A percentile compares a stretch with the other conserved stretches of the same genome.
phyloP scores from a whole-genome alignment of 73 alveolate species.

The Tetrahymena malaccensis region DNA sequence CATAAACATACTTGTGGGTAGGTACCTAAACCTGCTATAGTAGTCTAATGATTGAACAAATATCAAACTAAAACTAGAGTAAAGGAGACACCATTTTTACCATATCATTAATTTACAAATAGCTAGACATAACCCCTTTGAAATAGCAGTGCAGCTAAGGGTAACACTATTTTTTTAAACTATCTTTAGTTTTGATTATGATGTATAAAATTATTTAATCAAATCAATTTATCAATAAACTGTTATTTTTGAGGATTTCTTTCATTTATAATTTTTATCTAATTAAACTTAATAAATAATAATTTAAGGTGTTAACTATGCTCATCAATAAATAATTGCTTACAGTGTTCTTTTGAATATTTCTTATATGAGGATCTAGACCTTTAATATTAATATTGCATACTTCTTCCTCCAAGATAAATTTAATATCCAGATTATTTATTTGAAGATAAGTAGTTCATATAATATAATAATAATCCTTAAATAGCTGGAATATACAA shows the following conservation, averaged over 20 bases:
- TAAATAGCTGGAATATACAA: background rate
- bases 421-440: background rate
- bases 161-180: background rate
- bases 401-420: background rate
- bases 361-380: background rate
- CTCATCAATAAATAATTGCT: background rate
- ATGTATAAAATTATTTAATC: too few relatives aligned
- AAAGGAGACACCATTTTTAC: background rate
- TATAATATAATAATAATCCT: background rate
- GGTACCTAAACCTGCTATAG: background rate
- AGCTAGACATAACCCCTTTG: background rate
- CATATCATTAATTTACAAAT: background rate
- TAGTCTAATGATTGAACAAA: background rate
- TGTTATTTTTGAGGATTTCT: too few relatives aligned
- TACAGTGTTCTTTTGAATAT: background rate
- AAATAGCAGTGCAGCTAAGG: background rate
- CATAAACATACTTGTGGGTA: background rate
- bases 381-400: background rate
- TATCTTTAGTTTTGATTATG: too few relatives aligned
- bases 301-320: background rate
- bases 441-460: background rate
- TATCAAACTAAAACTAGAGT: background rate
- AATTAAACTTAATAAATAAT: background rate
- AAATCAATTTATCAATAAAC: too few relatives aligned
- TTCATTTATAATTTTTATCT: too few relatives aligned